Conservation (phyloP, 2,329 filamentous ascomycete species). For the Diaporthe ampelina region DNA sequence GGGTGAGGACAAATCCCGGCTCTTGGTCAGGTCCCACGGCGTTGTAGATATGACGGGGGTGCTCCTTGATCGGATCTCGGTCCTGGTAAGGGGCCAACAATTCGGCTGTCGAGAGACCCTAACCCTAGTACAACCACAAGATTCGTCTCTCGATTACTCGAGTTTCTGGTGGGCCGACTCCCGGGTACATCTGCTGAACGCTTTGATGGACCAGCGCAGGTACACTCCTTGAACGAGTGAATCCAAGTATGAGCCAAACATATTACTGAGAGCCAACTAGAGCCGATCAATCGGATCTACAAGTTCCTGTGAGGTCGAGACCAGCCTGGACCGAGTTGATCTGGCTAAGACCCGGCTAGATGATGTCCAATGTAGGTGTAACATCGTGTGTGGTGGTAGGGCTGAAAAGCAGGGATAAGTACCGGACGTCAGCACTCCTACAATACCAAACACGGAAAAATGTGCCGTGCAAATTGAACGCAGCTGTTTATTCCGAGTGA, state of each 20-base stretch:
- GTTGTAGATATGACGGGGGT: no score
- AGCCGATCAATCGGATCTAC: not conserved
- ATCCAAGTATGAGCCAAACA: no score
- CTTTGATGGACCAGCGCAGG: no score
- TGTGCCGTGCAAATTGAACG: not conserved
- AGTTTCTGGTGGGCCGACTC: no score
- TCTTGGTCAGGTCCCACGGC: no score
- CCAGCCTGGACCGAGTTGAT: not conserved
- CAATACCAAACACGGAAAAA: not conserved
- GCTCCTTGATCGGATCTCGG: not conserved
- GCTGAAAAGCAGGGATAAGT: conserved; percentile 7
- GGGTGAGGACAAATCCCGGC: no score
- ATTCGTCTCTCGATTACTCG: no score
- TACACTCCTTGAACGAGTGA: no score
- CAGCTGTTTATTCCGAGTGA: not conserved
- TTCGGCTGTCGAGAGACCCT: no score
- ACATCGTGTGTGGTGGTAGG: not conserved
- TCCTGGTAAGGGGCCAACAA: not conserved
- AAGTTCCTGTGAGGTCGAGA: not conserved
- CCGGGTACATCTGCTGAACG: no score
- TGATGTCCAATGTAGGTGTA: conserved; percentile 1
- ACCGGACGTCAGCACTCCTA: not conserved
- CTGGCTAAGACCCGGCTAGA: not conserved
- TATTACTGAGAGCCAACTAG: no score
- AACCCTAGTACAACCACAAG: no score